Evolutionary conservation across 345 rosid species (phyloP).

Genomic region (Angophora floribunda): DNA sequence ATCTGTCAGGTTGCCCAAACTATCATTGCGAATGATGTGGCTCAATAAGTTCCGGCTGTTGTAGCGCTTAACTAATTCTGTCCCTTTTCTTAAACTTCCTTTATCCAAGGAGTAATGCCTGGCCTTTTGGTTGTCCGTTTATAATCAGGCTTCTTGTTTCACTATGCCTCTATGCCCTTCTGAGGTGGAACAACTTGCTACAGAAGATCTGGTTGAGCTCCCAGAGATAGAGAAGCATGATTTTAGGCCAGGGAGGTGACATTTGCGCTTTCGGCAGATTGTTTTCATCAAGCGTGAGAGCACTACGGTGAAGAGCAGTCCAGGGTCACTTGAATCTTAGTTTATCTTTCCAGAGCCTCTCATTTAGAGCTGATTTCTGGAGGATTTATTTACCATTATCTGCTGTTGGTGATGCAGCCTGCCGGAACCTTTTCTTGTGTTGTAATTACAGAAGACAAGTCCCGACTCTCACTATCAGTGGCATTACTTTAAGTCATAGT

Average conservation of each 20-base stretch:
- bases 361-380: neutral
- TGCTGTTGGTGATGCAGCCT: neutral
- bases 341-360: neutral
- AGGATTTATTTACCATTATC: neutral
- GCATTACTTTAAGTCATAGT: neutral
- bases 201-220: slow-evolving; percentile 82
- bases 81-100: neutral
- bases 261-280: neutral
- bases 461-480: neutral
- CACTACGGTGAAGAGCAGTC: neutral
- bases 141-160: slow-evolving; percentile 61
- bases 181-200: slow-evolving; percentile 57
- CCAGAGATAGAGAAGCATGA: slow-evolving; percentile 81
- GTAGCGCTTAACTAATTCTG: neutral
- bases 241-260: slow-evolving; percentile 65
- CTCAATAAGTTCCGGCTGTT: neutral
- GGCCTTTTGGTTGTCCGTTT: neutral
- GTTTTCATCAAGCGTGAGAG: neutral
- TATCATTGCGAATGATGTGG: neutral
- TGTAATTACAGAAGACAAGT: neutral
- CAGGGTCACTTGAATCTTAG: neutral
- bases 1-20: neutral
- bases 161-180: slow-evolving; percentile 83
- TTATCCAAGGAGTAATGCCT: neutral
- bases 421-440: neutral